Conservation (phyloP, 2,329 filamentous ascomycete species). For the Aspergillus awamori region DNA sequence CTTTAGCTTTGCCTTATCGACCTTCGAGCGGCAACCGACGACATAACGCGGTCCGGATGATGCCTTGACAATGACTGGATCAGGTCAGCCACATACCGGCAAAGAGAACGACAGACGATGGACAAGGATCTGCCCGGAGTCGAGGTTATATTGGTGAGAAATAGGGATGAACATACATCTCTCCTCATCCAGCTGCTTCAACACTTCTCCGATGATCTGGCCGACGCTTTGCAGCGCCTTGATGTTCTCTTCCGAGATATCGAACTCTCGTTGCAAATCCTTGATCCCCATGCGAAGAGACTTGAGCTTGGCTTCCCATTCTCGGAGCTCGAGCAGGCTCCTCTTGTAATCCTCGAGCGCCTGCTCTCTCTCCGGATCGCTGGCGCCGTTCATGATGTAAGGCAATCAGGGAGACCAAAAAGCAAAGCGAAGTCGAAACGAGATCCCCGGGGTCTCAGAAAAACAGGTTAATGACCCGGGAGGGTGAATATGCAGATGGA, state of each 20-base stretch:
- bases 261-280: constrained; percentile 89
- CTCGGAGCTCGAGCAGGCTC: constrained; percentile 88
- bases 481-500: neutral
- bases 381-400: constrained; percentile 40
- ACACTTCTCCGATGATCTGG: constrained; percentile 97
- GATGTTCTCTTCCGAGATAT: constrained; percentile 98
- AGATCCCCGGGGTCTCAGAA: neutral
- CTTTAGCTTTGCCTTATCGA: constrained; percentile 96
- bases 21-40: constrained; percentile 96
- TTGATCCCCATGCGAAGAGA: constrained; percentile 93
- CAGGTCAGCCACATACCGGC: constrained; percentile 23
- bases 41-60: constrained; percentile 97
- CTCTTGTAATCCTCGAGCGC: constrained; percentile 77
- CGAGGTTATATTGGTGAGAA: neutral
- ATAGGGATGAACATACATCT: constrained; percentile 69
- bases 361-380: constrained; percentile 62
- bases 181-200: constrained; percentile 98
- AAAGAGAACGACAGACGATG: neutral
- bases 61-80: constrained; percentile 91
- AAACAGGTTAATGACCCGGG: neutral
- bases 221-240: constrained; percentile 98
- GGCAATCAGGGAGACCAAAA: constrained; percentile 7
- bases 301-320: constrained; percentile 99
- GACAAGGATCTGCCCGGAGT: neutral
- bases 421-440: neutral